Evolutionary conservation across 2,329 filamentous ascomycete species (phyloP).

Genomic region (Arthrobotrys entomopaga): DNA sequence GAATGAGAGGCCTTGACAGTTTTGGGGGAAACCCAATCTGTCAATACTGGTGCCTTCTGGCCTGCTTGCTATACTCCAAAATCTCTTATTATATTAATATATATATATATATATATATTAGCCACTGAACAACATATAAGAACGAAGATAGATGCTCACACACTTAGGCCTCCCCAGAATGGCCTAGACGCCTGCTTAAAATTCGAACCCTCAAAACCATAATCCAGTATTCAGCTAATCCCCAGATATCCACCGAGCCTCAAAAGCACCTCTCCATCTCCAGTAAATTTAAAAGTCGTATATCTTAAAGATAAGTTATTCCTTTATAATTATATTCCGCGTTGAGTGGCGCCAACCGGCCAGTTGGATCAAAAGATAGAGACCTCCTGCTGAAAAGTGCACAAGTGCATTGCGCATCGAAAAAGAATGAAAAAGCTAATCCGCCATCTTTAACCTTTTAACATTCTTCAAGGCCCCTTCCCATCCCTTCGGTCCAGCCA

Average conservation of each 20-base stretch:
- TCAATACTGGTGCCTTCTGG: neutral
- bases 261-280: too few relatives aligned
- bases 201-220: neutral
- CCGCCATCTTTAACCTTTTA: neutral
- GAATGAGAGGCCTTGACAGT: neutral
- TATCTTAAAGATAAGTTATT: too few relatives aligned
- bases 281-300: too few relatives aligned
- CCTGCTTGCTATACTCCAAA: neutral
- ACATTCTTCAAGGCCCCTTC: neutral
- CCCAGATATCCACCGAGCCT: too few relatives aligned
- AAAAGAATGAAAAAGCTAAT: neutral
- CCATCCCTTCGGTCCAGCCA: neutral
- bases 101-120: neutral
- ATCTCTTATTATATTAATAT: slow-evolving; percentile 1
- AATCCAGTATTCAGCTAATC: neutral
- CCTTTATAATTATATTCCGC: too few relatives aligned
- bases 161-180: neutral
- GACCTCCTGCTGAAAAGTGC: neutral
- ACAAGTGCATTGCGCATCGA: neutral
- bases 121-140: neutral
- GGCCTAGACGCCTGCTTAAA: neutral
- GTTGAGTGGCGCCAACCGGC: too few relatives aligned
- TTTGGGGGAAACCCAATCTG: slow-evolving; percentile 6
- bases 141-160: neutral
- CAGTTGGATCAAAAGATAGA: too few relatives aligned